A percentile compares a stretch with the other conserved stretches of the same genome.
These are phyloP conservation scores for Beverwykella pulmonaria DNA, from an alignment of 495 filamentous ascomycete species.

Conservation along the genomic window DNA sequence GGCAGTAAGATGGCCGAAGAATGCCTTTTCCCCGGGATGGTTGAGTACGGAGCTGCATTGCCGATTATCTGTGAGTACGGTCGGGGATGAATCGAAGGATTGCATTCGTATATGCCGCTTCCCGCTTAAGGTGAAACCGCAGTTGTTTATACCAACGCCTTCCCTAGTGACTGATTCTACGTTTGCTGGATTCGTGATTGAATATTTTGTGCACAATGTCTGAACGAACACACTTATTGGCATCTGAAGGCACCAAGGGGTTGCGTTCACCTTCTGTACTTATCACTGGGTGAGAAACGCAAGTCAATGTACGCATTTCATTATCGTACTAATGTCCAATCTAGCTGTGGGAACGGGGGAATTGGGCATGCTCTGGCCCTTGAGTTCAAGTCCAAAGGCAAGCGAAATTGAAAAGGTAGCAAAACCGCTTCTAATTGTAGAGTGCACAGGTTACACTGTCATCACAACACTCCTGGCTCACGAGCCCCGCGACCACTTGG, in stretches of 20 bases:
- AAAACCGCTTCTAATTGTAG: not conserved
- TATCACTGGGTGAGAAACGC: not conserved
- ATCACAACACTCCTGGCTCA: not conserved
- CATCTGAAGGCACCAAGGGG: not conserved
- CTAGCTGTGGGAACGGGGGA: not conserved
- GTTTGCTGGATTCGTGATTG: too few species aligned
- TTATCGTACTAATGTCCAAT: too few species aligned
- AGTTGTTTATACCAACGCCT: too few species aligned
- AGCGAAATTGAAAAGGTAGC: not conserved
- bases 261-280: not conserved
- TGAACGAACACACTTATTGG: not conserved
- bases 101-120: too few species aligned
- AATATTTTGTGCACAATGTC: not conserved
- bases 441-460: not conserved
- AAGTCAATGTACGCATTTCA: too few species aligned
- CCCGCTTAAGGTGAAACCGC: too few species aligned
- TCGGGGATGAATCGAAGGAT: too few species aligned
- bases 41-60: too few species aligned
- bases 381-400: not conserved
- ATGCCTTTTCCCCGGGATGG: too few species aligned
- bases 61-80: too few species aligned
- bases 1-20: too few species aligned
- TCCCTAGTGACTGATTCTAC: too few species aligned
- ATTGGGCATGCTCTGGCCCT: conserved; percentile 1
- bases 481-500: not conserved